Evolutionary conservation across 805 yeast species (phyloP), one percentile per base, ranked within the genome.

Genomic region (Saccharomycopsis fermentans): DNA sequence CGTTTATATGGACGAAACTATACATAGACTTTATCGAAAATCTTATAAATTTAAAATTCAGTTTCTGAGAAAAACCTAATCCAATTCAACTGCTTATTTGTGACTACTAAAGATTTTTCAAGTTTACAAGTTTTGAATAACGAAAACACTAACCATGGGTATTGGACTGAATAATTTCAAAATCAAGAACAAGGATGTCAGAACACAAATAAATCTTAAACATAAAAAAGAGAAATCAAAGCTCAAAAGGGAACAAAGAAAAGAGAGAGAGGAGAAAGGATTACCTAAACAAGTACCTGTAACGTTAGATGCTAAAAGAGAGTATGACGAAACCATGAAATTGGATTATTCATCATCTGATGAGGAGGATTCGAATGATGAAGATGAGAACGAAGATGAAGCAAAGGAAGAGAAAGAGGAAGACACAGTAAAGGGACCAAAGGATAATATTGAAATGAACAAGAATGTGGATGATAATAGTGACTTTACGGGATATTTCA

Each of bases 271-370:
- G 68, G 89, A 82, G 58, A 85, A 90, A 68, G 83, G 99, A 70
- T 75, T 92, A 40, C 80, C 81, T 4, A 82, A 78, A 58, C 90
- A 90, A 69, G 81, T 87, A 1, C 90, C 97, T 3, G 82, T 81
- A 26, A 90, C 97, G 4, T 81, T 90, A 55, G 97, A 90, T 65
- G 77, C 81, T 57, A 87, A 87, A 76, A 76, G 97, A 68, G 92
- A 84, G 1, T 90, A 71, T 65, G 97, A 90, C 69, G 97, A 91
- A 70, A 87, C 96, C 1, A 84, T 89, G 19, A 4, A 68, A 67
- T 27, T 65, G 65, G 56, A 57, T 34, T 24, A 68, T 66, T 57
- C 68, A 68, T 29, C 66, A 66, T 43, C 50, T 21, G 50, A 43
- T 24, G 50, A 43, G 24, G 50, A 43, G 24, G 26, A 21, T 1